Percentiles rank a stretch among this genome's conserved stretches.
These are phyloP conservation scores for Purpureocillium lavendulum DNA, from an alignment of 2,329 filamentous ascomycete genomes.

Conservation along the genomic window DNA sequence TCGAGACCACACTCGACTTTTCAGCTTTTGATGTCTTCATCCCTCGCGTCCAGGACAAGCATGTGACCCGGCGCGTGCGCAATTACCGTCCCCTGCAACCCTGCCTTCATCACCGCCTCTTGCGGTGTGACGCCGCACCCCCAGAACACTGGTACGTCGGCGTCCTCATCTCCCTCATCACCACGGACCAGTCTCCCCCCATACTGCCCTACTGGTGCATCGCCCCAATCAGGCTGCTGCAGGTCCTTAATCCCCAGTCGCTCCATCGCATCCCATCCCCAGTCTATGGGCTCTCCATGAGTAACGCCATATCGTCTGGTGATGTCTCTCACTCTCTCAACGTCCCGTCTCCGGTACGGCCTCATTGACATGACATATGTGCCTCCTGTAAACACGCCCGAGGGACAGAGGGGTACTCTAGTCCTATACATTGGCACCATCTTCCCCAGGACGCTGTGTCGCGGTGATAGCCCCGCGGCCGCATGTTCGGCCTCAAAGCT, in stretches of 20 bases:
- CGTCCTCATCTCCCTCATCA: constrained; percentile 29
- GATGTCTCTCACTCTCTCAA: constrained; percentile 44
- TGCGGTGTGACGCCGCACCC: constrained; percentile 19
- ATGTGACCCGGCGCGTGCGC: constrained; percentile 55
- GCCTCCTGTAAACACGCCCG: constrained; percentile 46
- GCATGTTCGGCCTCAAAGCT: constrained; percentile 52
- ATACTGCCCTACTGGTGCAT: constrained; percentile 30
- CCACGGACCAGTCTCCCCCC: constrained; percentile 23
- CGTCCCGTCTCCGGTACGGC: constrained; percentile 39
- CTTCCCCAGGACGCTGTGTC: constrained; percentile 36
- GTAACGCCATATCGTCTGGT: constrained; percentile 46
- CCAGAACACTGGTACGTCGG: constrained; percentile 41
- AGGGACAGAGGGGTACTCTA: constrained; percentile 43
- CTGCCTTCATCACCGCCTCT: too few relatives aligned
- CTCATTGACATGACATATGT: constrained; percentile 58
- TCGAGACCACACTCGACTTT: too few relatives aligned
- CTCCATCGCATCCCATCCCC: constrained; percentile 51
- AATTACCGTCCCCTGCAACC: constrained; percentile 31
- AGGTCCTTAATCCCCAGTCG: constrained; percentile 47
- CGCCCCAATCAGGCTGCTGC: constrained; percentile 47
- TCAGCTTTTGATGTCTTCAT: constrained; percentile 23
- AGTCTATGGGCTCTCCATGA: constrained; percentile 57
- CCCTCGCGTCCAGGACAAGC: constrained; percentile 46
- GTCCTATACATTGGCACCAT: constrained; percentile 47
- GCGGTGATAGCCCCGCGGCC: constrained; percentile 38